Conservation (phyloP, 495 filamentous ascomycete species). For the Eremomyces bilateralis region DNA sequence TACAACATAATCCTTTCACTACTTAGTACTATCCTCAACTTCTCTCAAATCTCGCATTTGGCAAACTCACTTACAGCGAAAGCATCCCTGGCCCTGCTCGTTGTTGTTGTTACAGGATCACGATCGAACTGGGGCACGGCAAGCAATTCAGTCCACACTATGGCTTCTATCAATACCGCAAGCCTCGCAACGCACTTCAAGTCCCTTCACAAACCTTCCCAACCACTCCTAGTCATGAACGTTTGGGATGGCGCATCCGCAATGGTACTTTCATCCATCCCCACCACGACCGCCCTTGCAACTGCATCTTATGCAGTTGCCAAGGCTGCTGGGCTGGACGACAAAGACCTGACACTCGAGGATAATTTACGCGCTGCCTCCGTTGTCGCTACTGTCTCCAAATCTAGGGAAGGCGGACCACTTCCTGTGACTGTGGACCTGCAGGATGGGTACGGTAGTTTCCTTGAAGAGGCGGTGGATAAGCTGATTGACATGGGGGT, state of each 20-base stretch:
- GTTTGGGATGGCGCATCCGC: slow-evolving; percentile 28
- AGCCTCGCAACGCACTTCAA: background rate
- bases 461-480: slow-evolving; percentile 19
- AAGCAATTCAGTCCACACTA: no score
- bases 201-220: slow-evolving; percentile 24
- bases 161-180: background rate
- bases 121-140: no score
- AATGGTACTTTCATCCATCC: slow-evolving; percentile 20
- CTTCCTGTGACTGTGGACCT: slow-evolving; percentile 30
- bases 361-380: slow-evolving; percentile 18
- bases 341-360: slow-evolving; percentile 22
- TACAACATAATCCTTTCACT: no score
- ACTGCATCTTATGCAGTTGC: slow-evolving; percentile 32
- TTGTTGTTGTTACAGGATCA: no score
- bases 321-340: slow-evolving; percentile 18
- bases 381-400: slow-evolving; percentile 10
- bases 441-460: slow-evolving; percentile 29
- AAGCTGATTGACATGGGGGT: slow-evolving; percentile 23
- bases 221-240: slow-evolving; percentile 30
- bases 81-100: no score
- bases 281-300: slow-evolving; percentile 23
- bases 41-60: no score
- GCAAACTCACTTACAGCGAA: no score
- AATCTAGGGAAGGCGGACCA: no score
- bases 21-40: no score